These are phyloP conservation scores for Penicillium turbatum DNA, from an alignment of 495 filamentous ascomycete species.

Conservation along the genomic window DNA sequence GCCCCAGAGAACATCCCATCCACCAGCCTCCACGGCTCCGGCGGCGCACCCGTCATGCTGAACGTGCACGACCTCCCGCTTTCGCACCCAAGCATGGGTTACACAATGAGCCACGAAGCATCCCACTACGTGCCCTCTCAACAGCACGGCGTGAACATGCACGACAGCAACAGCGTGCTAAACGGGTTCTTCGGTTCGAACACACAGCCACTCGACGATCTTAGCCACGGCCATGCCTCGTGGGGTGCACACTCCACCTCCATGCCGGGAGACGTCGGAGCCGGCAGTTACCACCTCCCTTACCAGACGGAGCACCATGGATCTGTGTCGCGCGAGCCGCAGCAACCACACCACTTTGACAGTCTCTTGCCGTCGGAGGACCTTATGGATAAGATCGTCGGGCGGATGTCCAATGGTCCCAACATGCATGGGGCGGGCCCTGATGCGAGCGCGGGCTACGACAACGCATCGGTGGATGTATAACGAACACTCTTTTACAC, in stretches of 20 bases:
- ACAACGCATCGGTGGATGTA: conserved; percentile 34
- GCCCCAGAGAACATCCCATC: conserved; percentile 34
- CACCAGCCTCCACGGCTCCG: conserved; percentile 27
- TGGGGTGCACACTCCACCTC: conserved; percentile 36
- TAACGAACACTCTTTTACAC: conserved; percentile 14
- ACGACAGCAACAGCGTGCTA: conserved; percentile 37
- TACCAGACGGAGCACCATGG: conserved; percentile 35
- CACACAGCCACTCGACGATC: conserved; percentile 37
- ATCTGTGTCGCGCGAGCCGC: conserved; percentile 34
- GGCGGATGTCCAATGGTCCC: conserved; percentile 34
- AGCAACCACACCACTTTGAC: conserved; percentile 36
- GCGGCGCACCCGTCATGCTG: conserved; percentile 35
- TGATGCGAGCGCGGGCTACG: conserved; percentile 32
- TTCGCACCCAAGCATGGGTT: conserved; percentile 33
- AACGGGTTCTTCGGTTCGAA: conserved; percentile 33
- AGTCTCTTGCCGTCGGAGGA: conserved; percentile 37
- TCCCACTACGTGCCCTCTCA: conserved; percentile 38
- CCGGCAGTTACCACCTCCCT: conserved; percentile 33
- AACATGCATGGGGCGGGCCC: conserved; percentile 40
- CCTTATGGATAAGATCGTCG: conserved; percentile 41
- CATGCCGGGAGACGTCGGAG: conserved; percentile 31
- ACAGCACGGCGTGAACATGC: conserved; percentile 28
- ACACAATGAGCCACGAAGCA: conserved; percentile 31
- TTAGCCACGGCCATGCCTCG: conserved; percentile 32
- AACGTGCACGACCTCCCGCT: conserved; percentile 40